These are phyloP conservation scores for Piloderma croceum DNA, from an alignment of 768 basidiomycete genomes.

Conservation along the genomic window DNA sequence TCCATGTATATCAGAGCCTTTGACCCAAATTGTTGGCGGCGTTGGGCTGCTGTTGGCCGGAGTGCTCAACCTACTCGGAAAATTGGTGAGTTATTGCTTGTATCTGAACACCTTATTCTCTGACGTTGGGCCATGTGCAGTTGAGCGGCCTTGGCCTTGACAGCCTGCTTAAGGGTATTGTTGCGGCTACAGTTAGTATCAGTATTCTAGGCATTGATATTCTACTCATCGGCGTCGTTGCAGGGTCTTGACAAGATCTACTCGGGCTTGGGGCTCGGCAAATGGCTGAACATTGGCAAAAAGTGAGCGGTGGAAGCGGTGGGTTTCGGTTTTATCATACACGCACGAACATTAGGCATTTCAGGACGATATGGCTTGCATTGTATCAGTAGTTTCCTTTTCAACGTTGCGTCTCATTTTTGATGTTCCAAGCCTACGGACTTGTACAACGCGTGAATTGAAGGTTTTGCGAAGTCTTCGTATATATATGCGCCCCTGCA, in stretches of 20 bases:
- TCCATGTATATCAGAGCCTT: not conserved
- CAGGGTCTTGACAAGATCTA: slow-evolving; percentile 33
- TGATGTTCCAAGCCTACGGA: no score
- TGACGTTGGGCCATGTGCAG: not conserved
- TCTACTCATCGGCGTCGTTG: not conserved
- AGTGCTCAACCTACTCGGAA: not conserved
- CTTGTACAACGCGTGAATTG: no score
- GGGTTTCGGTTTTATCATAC: no score
- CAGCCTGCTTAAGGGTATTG: not conserved
- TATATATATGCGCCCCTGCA: no score
- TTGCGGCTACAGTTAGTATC: slow-evolving; percentile 23
- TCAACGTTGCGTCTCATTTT: no score
- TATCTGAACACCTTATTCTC: not conserved
- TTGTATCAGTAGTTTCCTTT: no score
- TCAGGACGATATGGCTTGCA: no score
- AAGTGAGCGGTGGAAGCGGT: no score
- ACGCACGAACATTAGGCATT: no score
- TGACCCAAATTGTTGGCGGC: not conserved
- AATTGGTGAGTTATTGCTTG: not conserved
- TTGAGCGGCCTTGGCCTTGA: not conserved
- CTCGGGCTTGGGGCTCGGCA: slow-evolving; percentile 27
- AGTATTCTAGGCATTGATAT: not conserved
- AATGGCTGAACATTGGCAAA: slow-evolving; percentile 18
- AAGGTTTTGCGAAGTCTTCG: no score
- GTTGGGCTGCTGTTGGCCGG: not conserved